Base-by-base conservation (phyloP, 73 alveolate genomes). In the Paramecium octaurelia region DNA sequence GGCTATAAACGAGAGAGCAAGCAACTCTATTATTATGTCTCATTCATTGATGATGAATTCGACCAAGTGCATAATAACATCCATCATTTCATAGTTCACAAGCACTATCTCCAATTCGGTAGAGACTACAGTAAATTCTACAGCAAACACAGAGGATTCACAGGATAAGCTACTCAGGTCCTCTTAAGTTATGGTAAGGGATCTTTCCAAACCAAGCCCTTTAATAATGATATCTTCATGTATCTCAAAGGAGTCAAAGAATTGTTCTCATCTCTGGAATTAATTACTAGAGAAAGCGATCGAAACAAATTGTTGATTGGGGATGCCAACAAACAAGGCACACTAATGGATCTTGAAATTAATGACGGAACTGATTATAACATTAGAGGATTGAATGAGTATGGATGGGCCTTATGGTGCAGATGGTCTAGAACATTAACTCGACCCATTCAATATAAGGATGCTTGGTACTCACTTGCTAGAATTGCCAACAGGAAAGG, bases 351-450 rank as follows among this genome's bases (percentile, higher is more conserved):
- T 80, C 21, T 80, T 2, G 87, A 73, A 18, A 35, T 80, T 2
- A 80, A 21, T 44, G 57, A 48, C 21, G 88, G 88, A 8, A n/a
- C 42, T 36, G 88, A 68, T 24, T 36, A 36, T 35, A 40, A 80
- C n/a, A 35, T 80, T 21, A 80, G 73, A 80, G 91, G 91, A 24
- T 80, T 80, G 48, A 42, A 80, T 31, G 91, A 80, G 46, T 80
- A 80, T 80, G 91, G 91, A 24, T 80, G 91, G 91, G 57, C 76
- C 3, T 20, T 48, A 18, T 80, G 91, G 91, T 42, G 70, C n/a
- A 43, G 73, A 46, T 80, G 91, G 91, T 44, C 57, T 24, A 80
- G 91, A 14, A 80, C 91, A 21, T 29, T 34, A 9, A 34, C n/a
- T 46, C 12, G 46, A 43, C 87, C 87, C 12, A 73, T 44, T 11